Percentiles rank a stretch among this genome's conserved stretches.
phyloP scores from a whole-genome alignment of 2,329 filamentous ascomycete genomes.

The Calonectria multiphialidica region DNA sequence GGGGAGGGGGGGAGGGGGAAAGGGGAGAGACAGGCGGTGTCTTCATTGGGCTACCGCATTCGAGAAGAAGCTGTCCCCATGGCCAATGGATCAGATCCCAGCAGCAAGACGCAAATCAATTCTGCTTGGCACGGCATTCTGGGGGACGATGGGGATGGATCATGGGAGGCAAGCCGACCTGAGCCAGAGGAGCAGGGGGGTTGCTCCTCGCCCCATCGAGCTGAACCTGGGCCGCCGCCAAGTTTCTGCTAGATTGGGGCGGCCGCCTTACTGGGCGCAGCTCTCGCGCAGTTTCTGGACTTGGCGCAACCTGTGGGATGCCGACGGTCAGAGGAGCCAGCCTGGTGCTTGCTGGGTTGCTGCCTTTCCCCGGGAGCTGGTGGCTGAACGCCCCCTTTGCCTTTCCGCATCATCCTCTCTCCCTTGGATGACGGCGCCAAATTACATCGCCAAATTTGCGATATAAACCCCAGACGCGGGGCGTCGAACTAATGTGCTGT shows the following conservation, averaged over 20 bases:
- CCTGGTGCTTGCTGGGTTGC: not conserved
- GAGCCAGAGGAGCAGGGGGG: not conserved
- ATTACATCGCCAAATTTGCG: not conserved
- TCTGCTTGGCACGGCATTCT: not conserved
- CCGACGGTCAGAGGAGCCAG: not conserved
- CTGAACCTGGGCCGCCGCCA: not conserved
- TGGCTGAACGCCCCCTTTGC: not conserved
- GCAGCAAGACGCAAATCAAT: no score
- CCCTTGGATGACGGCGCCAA: not conserved
- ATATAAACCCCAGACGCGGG: constrained; percentile 11
- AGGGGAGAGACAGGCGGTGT: not conserved
- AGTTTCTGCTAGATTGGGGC: constrained; percentile 3
- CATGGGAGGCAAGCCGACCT: no score
- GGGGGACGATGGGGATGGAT: no score
- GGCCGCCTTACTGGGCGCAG: constrained; percentile 8
- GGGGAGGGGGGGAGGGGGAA: not conserved
- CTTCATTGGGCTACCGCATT: no score
- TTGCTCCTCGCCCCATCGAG: constrained; percentile 1
- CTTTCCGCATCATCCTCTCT: not conserved
- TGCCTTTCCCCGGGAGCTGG: no score
- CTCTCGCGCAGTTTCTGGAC: not conserved
- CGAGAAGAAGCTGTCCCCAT: not conserved
- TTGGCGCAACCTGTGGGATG: not conserved
- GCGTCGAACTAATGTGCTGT: constrained; percentile 10
- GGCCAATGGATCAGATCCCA: not conserved